These are phyloP conservation scores for Endocarpon pusillum DNA, from an alignment of 495 filamentous ascomycete species.

Conservation along the genomic window DNA sequence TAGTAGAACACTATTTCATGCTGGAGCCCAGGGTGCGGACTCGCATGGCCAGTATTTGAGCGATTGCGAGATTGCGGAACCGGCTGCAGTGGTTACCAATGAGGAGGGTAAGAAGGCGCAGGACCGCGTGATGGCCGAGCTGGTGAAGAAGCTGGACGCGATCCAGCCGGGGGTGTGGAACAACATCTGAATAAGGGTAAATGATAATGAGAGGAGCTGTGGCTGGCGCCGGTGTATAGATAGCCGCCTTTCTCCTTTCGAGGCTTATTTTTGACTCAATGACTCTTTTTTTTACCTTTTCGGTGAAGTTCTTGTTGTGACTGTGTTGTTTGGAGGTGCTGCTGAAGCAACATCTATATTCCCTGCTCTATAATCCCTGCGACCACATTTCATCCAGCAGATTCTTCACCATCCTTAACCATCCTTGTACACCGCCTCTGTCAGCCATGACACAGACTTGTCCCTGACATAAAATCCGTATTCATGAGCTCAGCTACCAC, in stretches of 20 bases:
- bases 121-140: conserved; percentile 34
- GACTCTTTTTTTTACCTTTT: too few species aligned
- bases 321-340: too few species aligned
- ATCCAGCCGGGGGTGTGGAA: conserved; percentile 29
- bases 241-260: too few species aligned
- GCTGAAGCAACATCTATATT: too few species aligned
- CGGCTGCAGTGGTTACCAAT: conserved; percentile 22
- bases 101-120: conserved; percentile 24
- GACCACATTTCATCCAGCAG: not conserved
- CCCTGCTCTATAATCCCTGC: too few species aligned
- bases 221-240: too few species aligned
- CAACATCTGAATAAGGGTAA: too few species aligned
- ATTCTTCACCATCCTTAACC: not conserved
- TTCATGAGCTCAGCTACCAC: not conserved
- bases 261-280: too few species aligned
- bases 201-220: too few species aligned
- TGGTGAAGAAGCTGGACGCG: conserved; percentile 29
- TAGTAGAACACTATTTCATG: conserved; percentile 28
- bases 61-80: conserved; percentile 13
- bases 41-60: conserved; percentile 32
- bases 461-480: not conserved
- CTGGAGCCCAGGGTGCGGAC: conserved; percentile 19
- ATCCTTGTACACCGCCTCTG: not conserved
- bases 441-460: not conserved
- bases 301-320: too few species aligned